A percentile compares a stretch with the other conserved stretches of the same genome.
phyloP scores from a whole-genome alignment of 2,329 filamentous ascomycete genomes.

The Trichoderma sp. region DNA sequence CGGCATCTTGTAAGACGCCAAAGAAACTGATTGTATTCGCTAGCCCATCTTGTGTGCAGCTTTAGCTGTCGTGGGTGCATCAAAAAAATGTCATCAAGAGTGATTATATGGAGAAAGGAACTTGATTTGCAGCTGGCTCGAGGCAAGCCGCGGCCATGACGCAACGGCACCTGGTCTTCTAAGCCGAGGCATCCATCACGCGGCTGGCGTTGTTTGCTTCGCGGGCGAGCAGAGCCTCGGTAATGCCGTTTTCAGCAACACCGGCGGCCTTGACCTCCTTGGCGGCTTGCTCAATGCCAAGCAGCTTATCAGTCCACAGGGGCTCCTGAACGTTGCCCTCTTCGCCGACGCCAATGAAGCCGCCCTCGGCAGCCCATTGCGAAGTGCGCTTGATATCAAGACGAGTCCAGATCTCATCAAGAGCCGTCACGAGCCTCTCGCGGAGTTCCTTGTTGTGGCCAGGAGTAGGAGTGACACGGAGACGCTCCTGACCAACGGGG shows the following conservation, averaged over 20 bases:
- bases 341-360: constrained; percentile 91
- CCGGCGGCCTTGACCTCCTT: constrained; percentile 56
- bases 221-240: constrained; percentile 58
- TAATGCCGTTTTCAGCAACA: constrained; percentile 41
- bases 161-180: neutral
- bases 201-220: constrained; percentile 40
- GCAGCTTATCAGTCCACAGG: constrained; percentile 90
- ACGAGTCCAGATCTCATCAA: constrained; percentile 85
- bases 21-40: neutral
- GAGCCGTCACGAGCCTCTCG: constrained; percentile 76
- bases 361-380: constrained; percentile 86
- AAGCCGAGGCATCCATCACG: constrained; percentile 31
- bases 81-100: neutral
- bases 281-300: constrained; percentile 67
- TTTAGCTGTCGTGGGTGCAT: neutral
- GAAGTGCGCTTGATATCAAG: constrained; percentile 89
- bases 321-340: constrained; percentile 59
- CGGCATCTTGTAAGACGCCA: constrained; percentile 8
- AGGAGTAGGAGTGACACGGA: constrained; percentile 93
- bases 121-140: constrained; percentile 6
- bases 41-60: constrained; percentile 1
- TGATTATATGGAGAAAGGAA: constrained; percentile 2
- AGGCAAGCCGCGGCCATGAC: neutral
- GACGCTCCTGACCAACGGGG: constrained; percentile 92
- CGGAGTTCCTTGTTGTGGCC: constrained; percentile 84